phyloP scores from a whole-genome alignment of 2,329 filamentous ascomycete genomes.

The Exophiala bonariae region DNA sequence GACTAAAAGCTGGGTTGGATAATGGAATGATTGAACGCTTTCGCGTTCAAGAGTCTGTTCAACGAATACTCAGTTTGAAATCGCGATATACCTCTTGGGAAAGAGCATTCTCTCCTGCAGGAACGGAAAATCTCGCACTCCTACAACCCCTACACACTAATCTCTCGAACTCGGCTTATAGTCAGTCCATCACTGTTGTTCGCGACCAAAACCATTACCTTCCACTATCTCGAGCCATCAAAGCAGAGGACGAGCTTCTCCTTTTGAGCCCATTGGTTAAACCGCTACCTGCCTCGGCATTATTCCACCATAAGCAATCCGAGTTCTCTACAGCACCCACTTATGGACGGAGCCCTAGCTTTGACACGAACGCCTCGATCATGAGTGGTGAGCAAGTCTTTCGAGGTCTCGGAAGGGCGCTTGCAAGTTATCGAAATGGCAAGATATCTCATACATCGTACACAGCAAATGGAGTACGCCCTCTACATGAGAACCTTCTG shows the following conservation, averaged over 20 bases:
- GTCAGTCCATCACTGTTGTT: constrained; percentile 89
- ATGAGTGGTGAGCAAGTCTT: constrained; percentile 95
- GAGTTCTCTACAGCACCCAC: constrained; percentile 38
- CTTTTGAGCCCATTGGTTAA: constrained; percentile 87
- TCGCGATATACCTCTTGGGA: constrained; percentile 85
- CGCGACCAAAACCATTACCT: constrained; percentile 83
- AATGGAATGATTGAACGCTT: constrained; percentile 84
- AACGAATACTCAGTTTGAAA: constrained; percentile 78
- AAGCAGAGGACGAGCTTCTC: constrained; percentile 83
- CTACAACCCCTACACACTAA: constrained; percentile 80
- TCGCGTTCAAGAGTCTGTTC: constrained; percentile 76
- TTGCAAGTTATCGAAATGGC: constrained; percentile 83
- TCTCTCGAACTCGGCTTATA: constrained; percentile 83
- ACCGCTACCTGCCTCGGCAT: constrained; percentile 83
- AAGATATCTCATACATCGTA: constrained; percentile 93
- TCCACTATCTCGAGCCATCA: constrained; percentile 77
- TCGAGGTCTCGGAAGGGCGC: constrained; percentile 78
- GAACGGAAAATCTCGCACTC: constrained; percentile 72
- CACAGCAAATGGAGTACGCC: constrained; percentile 86
- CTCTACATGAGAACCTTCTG: constrained; percentile 91
- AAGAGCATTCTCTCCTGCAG: constrained; percentile 83
- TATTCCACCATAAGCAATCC: constrained; percentile 61
- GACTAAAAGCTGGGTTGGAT: constrained; percentile 83
- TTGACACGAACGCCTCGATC: constrained; percentile 62
- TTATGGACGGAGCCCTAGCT: constrained; percentile 41